Percentiles rank a stretch among this genome's conserved stretches.
Evolutionary conservation across 2,329 filamentous ascomycete genomes (phyloP).

Genomic region (Phaeosphaeria sp.): DNA sequence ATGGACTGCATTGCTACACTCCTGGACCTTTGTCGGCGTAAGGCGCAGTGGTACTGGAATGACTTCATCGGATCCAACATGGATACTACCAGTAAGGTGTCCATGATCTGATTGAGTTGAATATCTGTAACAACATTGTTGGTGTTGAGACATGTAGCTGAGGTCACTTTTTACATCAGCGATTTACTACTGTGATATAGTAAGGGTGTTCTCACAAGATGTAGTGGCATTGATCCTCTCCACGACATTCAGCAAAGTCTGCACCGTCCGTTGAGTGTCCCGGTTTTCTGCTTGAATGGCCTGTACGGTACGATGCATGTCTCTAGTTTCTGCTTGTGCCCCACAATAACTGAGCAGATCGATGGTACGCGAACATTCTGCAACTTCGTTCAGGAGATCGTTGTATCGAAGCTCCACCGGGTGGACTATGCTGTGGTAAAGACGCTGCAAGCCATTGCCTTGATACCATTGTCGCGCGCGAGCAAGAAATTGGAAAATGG

Average conservation of each 20-base stretch:
- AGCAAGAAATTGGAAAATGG: constrained; percentile 30
- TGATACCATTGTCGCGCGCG: constrained; percentile 30
- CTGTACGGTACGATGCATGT: constrained; percentile 6
- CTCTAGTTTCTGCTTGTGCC: constrained; percentile 8
- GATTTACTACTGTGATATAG: background rate
- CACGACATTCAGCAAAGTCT: background rate
- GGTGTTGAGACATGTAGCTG: background rate
- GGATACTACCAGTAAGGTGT: background rate
- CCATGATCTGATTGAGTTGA: background rate
- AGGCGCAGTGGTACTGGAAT: background rate
- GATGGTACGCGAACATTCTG: constrained; percentile 1
- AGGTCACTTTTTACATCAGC: background rate
- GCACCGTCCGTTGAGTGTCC: background rate
- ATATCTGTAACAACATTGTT: background rate
- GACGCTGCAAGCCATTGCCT: constrained; percentile 21
- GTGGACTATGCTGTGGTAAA: constrained; percentile 14
- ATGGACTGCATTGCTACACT: background rate
- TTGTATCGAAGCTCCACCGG: constrained; percentile 23
- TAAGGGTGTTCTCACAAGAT: background rate
- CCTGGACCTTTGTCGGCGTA: background rate
- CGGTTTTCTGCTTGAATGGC: background rate
- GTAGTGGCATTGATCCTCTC: background rate
- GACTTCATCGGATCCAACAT: background rate
- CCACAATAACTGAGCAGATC: constrained; percentile 1
- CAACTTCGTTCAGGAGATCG: constrained; percentile 18